Conservation (phyloP, 1,284 basidiomycete species). For the Porodaedalea pini region DNA sequence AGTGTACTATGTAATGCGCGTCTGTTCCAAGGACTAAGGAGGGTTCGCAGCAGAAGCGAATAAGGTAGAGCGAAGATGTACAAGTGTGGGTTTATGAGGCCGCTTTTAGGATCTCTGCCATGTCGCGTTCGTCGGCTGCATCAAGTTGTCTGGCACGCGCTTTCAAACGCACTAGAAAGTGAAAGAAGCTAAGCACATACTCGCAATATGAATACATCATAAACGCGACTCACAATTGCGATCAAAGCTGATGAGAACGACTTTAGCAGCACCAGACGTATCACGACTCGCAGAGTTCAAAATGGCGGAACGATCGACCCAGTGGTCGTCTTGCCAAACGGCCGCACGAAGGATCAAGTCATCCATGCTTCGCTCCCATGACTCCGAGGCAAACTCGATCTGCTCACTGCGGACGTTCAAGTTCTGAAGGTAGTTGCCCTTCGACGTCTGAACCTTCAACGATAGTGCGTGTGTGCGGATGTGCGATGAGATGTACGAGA, state of each 20-base stretch:
- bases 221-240: conserved; percentile 71
- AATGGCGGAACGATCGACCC: conserved; percentile 77
- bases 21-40: not conserved
- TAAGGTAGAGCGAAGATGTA: not conserved
- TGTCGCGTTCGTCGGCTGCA: conserved; percentile 72
- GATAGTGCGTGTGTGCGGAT: conserved; percentile 71
- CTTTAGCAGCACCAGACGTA: conserved; percentile 61
- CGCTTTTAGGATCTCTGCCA: conserved; percentile 57
- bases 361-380: conserved; percentile 82
- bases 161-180: conserved; percentile 66
- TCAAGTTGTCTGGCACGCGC: conserved; percentile 77
- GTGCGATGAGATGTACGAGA: conserved; percentile 73
- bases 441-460: conserved; percentile 92
- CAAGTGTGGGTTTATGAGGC: conserved; percentile 28
- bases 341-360: conserved; percentile 91
- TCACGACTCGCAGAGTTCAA: conserved; percentile 46
- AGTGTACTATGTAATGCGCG: not conserved
- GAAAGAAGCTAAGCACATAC: conserved; percentile 23
- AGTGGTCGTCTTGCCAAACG: conserved; percentile 90
- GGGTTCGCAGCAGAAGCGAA: conserved; percentile 14
- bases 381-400: conserved; percentile 64
- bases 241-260: conserved; percentile 87
- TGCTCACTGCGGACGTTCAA: conserved; percentile 84
- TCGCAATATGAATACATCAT: conserved; percentile 10
- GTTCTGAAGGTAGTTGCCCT: conserved; percentile 89